These are phyloP conservation scores for maize (Zea mays) DNA, from an alignment of 176 grass and related monocot genomes.

Conservation along the genomic window DNA sequence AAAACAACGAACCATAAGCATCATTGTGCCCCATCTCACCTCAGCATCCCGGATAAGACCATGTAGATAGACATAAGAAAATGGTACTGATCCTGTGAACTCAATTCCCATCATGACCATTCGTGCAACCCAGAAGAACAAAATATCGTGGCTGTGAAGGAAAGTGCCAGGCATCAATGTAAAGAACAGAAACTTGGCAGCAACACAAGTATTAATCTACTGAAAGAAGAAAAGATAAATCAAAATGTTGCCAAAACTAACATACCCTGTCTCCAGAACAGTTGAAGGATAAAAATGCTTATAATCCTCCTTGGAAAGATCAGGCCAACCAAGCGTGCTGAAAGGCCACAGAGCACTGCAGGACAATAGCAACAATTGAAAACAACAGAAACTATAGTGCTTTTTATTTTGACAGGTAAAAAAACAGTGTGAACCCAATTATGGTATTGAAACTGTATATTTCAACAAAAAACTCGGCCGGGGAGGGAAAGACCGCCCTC, in stretches of 20 bases:
- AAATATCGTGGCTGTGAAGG: conserved; percentile 90
- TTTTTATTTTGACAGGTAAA: neutral
- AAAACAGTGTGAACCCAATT: neutral
- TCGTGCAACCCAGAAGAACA: conserved; percentile 99
- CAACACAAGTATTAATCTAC: neutral
- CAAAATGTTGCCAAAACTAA: conserved; percentile 29
- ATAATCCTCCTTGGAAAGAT: conserved; percentile 77
- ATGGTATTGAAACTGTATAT: neutral
- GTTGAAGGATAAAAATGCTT: conserved; percentile 91
- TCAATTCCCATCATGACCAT: conserved; percentile 99
- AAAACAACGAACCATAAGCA: conserved; percentile 28
- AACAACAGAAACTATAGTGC: conserved; percentile 19
- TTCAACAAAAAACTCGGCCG: neutral
- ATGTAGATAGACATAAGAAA: conserved; percentile 97
- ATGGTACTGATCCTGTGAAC: conserved; percentile 81
- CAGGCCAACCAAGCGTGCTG: conserved; percentile 98
- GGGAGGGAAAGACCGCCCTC: too few relatives aligned
- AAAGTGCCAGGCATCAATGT: conserved; percentile 1
- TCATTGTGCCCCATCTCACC: conserved; percentile 49
- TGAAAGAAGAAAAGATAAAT: conserved; percentile 38
- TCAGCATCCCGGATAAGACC: conserved; percentile 93
- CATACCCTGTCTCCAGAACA: conserved; percentile 90
- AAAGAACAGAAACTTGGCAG: conserved; percentile 11
- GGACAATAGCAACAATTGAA: conserved; percentile 40
- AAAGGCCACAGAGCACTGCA: conserved; percentile 97